Base-by-base conservation (phyloP, 2,329 filamentous ascomycete species). In the Rasamsonia emersonii region DNA sequence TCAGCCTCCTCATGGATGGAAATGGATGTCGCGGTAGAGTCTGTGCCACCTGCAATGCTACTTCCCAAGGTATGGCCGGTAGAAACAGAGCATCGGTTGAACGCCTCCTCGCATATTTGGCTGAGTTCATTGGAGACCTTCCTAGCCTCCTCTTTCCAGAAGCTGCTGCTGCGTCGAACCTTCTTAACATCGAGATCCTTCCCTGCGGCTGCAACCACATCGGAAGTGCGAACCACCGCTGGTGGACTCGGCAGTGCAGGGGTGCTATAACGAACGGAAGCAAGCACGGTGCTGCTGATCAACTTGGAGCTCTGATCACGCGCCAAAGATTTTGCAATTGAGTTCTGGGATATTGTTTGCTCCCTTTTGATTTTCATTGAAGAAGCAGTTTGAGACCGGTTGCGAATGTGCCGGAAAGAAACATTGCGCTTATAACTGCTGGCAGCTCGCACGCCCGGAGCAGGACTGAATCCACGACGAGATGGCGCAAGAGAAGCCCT, bases 31-130 rank as follows among this genome's bases (percentile, higher is more conserved):
- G 68, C 65, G 17, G 73, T 71, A 3, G 73, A 74, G 20, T 73
- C 65, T 35, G 63, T 62, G 18, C 58, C 61, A 8, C 54, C 51
- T 24, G 46, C 55, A 16, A 53, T 53, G 35, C 54, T 61, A 6
- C 62, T 61, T 3, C 53, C 49, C 11, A 61, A 58, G 1, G 67
- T 69, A 3, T 61, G 61, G 16, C 50, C 56, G 30, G 67, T 74
- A 2, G 72, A 66, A 14, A 71, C 57, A 1, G 69, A 79, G 33
- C 64, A 70, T 45, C 81, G 77, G 50, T 85, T 88, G 64, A 96
- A 95, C 1, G 88, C 88, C 49, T 91, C 84, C 50, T 96, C 88
- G 50, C 88, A 93, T 37, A 91, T 84, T 56, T 86, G 85, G 30
- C 86, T 85, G 39, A 95, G 78, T 47, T 86, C 86, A 46, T 75